Base-by-base conservation (phyloP, 768 basidiomycete species). In the Russula vinacea region DNA sequence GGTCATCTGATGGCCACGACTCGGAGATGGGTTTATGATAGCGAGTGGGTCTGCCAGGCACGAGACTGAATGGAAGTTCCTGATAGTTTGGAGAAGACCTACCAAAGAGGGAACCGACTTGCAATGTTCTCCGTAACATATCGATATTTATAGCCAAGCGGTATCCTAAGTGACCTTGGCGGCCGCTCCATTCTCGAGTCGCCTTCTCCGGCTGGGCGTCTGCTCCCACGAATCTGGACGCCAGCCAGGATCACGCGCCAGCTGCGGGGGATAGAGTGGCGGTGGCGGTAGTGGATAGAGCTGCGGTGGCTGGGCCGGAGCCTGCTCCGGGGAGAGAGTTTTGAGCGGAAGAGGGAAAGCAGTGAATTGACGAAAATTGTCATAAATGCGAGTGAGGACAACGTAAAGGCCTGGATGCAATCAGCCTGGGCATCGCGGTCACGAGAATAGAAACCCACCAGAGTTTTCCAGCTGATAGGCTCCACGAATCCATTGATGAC, bases 401-500 rank as follows among this genome's bases (percentile, higher is more conserved):
- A 73, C 32, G 86, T 84, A 76, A 92, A 92, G 29, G 80, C 78
- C 90, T 92, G 63, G 32, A 58, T 40, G 22, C 8, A 40, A 47
- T 39, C 24, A 22, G 44, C 11, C 44, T 29, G 35, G 35, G 45
- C 9, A 55, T 37, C 42, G 14, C 5, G 44, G 61, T 60, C 35
- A 69, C 40, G 45, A 52, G 52, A 16, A 64, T 24, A 54, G 45
- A n/a, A 29, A 71, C 90, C 75, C 67, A 92, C 96, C 75, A 98
- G 77, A 14, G 94, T 94, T 78, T 95, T 97, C 93, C 94, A 98
- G 74, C 90, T 94, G 76, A 99, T 95, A 55, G 90, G 90, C 72
- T 99, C 96, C 16, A 98, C 91, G 72, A 99, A 99, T 1, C 92
- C 87, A 73, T 98, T 97, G 66, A 98, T 87, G 50, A 98, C 90